phyloP scores from a whole-genome alignment of 768 basidiomycete genomes.

The Termitomyces sp. region DNA sequence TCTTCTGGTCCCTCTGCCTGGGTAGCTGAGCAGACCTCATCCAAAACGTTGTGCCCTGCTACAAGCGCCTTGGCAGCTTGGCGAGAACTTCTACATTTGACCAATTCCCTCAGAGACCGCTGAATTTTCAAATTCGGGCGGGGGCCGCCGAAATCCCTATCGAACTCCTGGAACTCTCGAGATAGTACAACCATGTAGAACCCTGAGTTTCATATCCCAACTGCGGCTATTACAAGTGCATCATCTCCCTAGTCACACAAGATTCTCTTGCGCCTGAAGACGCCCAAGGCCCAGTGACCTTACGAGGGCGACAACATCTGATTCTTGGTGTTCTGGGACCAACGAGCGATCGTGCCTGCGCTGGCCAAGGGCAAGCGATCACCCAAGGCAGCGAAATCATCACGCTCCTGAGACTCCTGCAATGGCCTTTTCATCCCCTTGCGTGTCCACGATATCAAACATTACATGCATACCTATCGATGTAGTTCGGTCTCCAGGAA shows the following conservation, averaged over 20 bases:
- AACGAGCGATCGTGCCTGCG: neutral
- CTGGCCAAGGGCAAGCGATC: neutral
- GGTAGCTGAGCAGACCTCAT: neutral
- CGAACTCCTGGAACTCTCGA: too few species aligned
- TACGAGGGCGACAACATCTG: neutral
- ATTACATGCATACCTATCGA: neutral
- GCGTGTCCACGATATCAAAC: constrained; percentile 32
- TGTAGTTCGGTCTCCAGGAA: constrained; percentile 27
- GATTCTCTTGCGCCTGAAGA: too few species aligned
- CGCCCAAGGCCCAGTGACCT: neutral
- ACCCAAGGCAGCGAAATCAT: neutral
- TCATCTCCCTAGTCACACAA: too few species aligned
- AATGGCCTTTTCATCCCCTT: constrained; percentile 28
- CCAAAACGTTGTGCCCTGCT: neutral
- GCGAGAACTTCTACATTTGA: neutral
- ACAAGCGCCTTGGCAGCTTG: constrained; percentile 1
- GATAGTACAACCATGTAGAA: neutral
- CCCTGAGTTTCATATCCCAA: neutral
- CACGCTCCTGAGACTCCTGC: constrained; percentile 29
- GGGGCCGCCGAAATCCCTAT: neutral
- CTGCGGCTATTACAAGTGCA: too few species aligned
- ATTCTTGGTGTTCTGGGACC: neutral
- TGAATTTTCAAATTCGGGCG: too few species aligned
- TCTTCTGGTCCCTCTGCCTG: neutral
- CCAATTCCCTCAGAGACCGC: too few species aligned